phyloP scores from a whole-genome alignment of 1,284 basidiomycete genomes.

The Microbotryum lychnidis-dioicae region DNA sequence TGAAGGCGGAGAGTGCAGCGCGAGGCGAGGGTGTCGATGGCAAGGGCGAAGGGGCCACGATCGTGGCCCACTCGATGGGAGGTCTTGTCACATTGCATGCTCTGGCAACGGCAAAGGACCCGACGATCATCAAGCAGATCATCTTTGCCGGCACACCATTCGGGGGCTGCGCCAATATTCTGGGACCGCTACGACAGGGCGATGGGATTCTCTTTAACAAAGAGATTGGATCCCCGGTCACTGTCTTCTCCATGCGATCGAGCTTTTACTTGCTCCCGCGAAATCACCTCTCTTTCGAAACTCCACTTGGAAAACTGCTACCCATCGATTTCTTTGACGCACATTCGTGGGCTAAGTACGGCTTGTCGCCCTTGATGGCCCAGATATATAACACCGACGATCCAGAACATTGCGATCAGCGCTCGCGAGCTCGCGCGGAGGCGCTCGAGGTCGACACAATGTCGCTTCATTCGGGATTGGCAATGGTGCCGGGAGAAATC shows the following conservation, averaged over 20 bases:
- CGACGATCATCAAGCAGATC: slow-evolving; percentile 37
- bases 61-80: slow-evolving; percentile 41
- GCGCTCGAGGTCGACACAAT: not conserved
- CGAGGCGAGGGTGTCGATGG: slow-evolving; percentile 20
- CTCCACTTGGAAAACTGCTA: slow-evolving; percentile 14
- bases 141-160: slow-evolving; percentile 39
- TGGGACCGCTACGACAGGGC: slow-evolving; percentile 38
- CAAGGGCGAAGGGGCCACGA: slow-evolving; percentile 35
- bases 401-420: not conserved
- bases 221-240: slow-evolving; percentile 36
- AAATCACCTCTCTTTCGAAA: slow-evolving; percentile 28
- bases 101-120: slow-evolving; percentile 33
- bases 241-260: slow-evolving; percentile 37
- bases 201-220: slow-evolving; percentile 32
- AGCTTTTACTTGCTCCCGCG: slow-evolving; percentile 39
- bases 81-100: slow-evolving; percentile 40
- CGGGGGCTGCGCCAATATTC: slow-evolving; percentile 38
- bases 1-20: slow-evolving; percentile 30
- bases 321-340: slow-evolving; percentile 29
- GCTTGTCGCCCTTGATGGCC: slow-evolving; percentile 23
- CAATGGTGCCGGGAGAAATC: too few species aligned
- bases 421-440: not conserved
- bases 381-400: slow-evolving; percentile 11
- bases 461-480: too few species aligned
- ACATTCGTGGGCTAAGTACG: slow-evolving; percentile 20